Conservation (phyloP, 202 grass and related monocot species). For the Eragrostis tef region DNA sequence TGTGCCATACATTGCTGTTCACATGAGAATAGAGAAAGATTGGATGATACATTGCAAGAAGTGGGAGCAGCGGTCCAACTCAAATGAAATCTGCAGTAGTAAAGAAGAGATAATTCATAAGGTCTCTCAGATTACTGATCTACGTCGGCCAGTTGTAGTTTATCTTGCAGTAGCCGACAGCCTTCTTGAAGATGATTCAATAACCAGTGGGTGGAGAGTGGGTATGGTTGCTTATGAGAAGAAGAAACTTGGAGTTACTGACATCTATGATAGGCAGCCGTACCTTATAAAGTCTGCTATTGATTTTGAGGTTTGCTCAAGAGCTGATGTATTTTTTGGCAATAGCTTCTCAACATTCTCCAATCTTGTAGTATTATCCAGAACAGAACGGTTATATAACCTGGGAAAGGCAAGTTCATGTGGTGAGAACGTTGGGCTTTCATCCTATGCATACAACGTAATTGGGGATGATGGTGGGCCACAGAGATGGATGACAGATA, state of each 20-base stretch:
- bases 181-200: slow-evolving; percentile 83
- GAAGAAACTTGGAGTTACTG: slow-evolving; percentile 77
- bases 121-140: slow-evolving; percentile 70
- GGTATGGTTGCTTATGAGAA: slow-evolving; percentile 87
- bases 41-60: slow-evolving; percentile 99
- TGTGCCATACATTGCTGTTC: slow-evolving; percentile 84
- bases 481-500: slow-evolving; percentile 88
- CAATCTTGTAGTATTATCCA: slow-evolving; percentile 79
- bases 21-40: slow-evolving; percentile 99
- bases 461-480: slow-evolving; percentile 60
- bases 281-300: slow-evolving; percentile 97
- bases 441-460: slow-evolving; percentile 88
- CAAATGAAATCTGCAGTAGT: slow-evolving; percentile 88
- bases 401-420: slow-evolving; percentile 70
- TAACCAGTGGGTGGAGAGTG: slow-evolving; percentile 85
- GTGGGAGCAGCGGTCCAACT: slow-evolving; percentile 71
- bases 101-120: slow-evolving; percentile 90
- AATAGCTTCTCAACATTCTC: slow-evolving; percentile 99
- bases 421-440: slow-evolving; percentile 50
- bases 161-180: slow-evolving; percentile 94
- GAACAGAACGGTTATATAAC: slow-evolving; percentile 74
- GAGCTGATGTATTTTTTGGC: slow-evolving; percentile 83
- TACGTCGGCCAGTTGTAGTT: slow-evolving; percentile 65
- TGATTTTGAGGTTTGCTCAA: slow-evolving; percentile 87
- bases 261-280: slow-evolving; percentile 73